Conservation (phyloP, 768 basidiomycete genomes). For the Xanthoconium purpureum region DNA sequence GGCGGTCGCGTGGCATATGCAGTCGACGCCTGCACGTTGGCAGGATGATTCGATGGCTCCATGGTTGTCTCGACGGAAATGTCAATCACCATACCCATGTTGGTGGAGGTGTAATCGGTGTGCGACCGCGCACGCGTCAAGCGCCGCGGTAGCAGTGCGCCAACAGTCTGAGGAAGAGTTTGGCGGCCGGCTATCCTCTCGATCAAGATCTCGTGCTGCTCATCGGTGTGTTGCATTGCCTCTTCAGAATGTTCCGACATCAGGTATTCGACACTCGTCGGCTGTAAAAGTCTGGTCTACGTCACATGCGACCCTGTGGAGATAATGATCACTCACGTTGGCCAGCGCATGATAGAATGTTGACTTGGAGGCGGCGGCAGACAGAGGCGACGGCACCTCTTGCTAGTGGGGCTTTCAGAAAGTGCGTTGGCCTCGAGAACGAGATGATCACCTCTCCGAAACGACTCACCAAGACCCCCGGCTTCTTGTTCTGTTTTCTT, state of each 20-base stretch:
- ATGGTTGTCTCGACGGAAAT: constrained; percentile 47
- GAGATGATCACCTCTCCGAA: constrained; percentile 52
- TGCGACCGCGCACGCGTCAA: constrained; percentile 43
- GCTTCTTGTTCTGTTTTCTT: constrained; percentile 39
- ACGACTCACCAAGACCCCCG: constrained; percentile 56
- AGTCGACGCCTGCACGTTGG: constrained; percentile 12
- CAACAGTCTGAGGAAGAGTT: constrained; percentile 42
- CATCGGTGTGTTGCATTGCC: constrained; percentile 38
- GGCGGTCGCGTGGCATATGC: constrained; percentile 25
- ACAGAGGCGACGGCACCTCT: constrained; percentile 34
- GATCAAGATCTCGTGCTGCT: constrained; percentile 48
- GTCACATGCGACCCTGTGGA: constrained; percentile 6
- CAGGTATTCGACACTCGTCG: constrained; percentile 44
- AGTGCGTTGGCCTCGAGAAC: background rate
- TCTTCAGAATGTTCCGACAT: constrained; percentile 36
- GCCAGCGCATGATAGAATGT: constrained; percentile 46
- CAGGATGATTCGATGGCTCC: constrained; percentile 5
- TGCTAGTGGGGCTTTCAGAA: constrained; percentile 13
- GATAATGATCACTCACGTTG: constrained; percentile 32
- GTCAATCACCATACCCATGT: constrained; percentile 40
- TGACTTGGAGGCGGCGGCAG: constrained; percentile 43
- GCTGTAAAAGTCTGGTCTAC: constrained; percentile 31
- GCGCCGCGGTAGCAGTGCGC: constrained; percentile 44
- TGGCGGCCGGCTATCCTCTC: constrained; percentile 44
- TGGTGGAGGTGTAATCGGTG: constrained; percentile 32